Base-by-base conservation (phyloP, 73 alveolate species). In the Paraurostyla sp. region DNA sequence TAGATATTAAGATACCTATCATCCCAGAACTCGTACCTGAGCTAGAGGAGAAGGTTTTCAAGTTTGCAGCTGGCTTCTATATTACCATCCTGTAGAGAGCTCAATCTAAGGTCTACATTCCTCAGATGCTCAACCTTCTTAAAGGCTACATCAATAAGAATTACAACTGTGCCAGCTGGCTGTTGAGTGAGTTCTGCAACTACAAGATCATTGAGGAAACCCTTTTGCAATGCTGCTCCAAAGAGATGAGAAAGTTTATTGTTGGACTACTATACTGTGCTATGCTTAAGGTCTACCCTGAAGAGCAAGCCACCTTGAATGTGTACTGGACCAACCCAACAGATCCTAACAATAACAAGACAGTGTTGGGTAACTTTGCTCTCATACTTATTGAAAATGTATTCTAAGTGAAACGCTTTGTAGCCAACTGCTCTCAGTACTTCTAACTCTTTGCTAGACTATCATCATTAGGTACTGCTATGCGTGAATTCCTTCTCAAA, bases 241-340 rank as follows among this genome's bases (percentile, higher is more conserved):
- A 56, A 57, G 96, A 91, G 41, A 91, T 91, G 93, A 50, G 96
- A 23, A 91, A 51, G 38, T 84, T 91, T 11, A 45, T 63, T 22
- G 83, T 59, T 7, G 96, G 96, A 18, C 81, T 91, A 0, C 86
- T 83, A 43, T 91, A 83, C 58, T 83, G 93, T 20, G 92, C 96
- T 7, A 91, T 91, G 96, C 81, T 91, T 25, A 91, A 83, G 49
- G 71, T 91, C 30, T 91, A 91, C 48, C 91, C 90, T 33, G 30
- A 30, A 0, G 96, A 91, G 32, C 83, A 84, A 42, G 90, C 33
- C 22, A 0, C 0, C 29, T 57, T 91, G n/a, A n/a, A 30, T 9
- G 60, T 48, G 29, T 91, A 71, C 83, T 91, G 93, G 93, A 23
- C 3, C 35, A 51, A 78, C 80, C 78, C 89, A 33, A 1, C 11